Conservation (phyloP, 345 rosid species). For the Aurinia saxatilis region DNA sequence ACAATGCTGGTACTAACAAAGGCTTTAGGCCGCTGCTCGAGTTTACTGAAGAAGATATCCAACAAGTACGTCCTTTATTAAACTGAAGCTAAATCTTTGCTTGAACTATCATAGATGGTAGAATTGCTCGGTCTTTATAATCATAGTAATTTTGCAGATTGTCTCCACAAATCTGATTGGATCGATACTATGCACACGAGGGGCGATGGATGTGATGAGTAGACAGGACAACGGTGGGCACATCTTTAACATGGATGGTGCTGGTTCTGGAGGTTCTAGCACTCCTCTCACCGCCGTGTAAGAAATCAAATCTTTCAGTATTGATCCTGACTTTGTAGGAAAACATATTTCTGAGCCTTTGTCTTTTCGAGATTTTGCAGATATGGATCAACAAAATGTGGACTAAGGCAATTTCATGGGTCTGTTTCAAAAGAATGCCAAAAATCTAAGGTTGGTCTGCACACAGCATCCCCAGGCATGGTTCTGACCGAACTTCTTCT, state of each 20-base stretch:
- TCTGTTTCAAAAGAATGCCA: constrained; percentile 78
- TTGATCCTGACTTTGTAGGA: background rate
- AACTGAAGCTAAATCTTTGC: background rate
- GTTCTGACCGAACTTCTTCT: constrained; percentile 88
- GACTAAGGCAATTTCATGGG: constrained; percentile 85
- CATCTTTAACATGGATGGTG: constrained; percentile 97
- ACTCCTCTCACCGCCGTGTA: constrained; percentile 98
- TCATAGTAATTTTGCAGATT: constrained; percentile 35
- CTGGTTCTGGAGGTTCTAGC: constrained; percentile 97
- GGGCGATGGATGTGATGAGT: constrained; percentile 75
- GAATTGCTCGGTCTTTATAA: background rate
- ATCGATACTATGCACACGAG: constrained; percentile 86
- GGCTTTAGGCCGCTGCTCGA: constrained; percentile 87
- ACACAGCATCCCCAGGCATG: constrained; percentile 98
- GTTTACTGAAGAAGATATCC: constrained; percentile 80
- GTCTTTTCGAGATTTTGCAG: constrained; percentile 35
- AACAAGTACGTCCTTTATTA: constrained; percentile 43
- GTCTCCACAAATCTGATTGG: constrained; percentile 95
- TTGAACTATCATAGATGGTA: background rate
- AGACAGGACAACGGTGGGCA: constrained; percentile 71
- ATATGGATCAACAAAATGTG: constrained; percentile 94
- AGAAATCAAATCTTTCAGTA: constrained; percentile 7
- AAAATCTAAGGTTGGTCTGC: constrained; percentile 77
- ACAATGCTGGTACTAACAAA: constrained; percentile 90
- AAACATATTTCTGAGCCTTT: constrained; percentile 3